Percentiles rank a stretch among this genome's conserved stretches.
phyloP scores from a whole-genome alignment of 345 rosid species.

The Laguncularia racemosa region DNA sequence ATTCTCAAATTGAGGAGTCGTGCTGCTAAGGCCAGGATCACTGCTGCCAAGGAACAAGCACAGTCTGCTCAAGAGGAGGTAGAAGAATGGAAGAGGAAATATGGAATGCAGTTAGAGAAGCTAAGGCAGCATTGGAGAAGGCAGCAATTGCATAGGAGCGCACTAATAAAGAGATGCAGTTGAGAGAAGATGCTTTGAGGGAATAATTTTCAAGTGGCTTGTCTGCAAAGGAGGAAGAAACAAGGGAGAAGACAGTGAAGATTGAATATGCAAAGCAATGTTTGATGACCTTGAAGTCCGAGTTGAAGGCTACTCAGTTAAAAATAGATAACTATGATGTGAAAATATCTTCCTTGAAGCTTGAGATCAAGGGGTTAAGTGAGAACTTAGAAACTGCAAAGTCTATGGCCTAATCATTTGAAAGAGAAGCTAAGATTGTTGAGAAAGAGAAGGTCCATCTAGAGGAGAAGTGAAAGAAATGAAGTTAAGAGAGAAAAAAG shows the following conservation, averaged over 20 bases:
- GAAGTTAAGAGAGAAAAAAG: too few species aligned
- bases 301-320: constrained; percentile 91
- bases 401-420: constrained; percentile 65
- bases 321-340: constrained; percentile 64
- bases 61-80: constrained; percentile 90
- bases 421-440: constrained; percentile 64
- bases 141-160: constrained; percentile 84
- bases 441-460: constrained; percentile 83
- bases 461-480: constrained; percentile 82
- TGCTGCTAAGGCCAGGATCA: constrained; percentile 92
- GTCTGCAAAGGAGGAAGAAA: constrained; percentile 81
- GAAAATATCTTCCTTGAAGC: constrained; percentile 55
- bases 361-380: constrained; percentile 44
- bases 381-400: constrained; percentile 65
- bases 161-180: constrained; percentile 62
- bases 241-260: constrained; percentile 56
- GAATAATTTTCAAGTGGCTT: constrained; percentile 56
- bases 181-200: constrained; percentile 82
- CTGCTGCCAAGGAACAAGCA: constrained; percentile 89
- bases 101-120: constrained; percentile 80
- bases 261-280: constrained; percentile 77
- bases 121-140: constrained; percentile 86
- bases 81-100: constrained; percentile 90
- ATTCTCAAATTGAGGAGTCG: constrained; percentile 71
- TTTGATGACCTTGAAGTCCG: constrained; percentile 66